Evolutionary conservation across 768 basidiomycete genomes (phyloP), one percentile per base, ranked within the genome.

Genomic region (Leccinum arenicola): DNA sequence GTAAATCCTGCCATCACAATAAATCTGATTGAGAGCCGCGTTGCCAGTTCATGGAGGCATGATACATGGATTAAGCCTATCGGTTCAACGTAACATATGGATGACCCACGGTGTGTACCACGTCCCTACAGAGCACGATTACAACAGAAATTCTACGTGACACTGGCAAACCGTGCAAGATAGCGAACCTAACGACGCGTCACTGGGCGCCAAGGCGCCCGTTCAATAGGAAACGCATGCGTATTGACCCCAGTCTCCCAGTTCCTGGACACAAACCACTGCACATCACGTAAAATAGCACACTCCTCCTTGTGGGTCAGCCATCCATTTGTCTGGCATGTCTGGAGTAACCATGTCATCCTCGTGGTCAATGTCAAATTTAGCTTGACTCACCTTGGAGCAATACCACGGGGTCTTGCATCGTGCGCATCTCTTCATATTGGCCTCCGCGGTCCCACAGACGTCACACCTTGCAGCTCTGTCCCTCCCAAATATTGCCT

Each of bases 381-480:
- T 33, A 27, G 27, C 33, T 50, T 9, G 45, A 64, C 70, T 60
- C 15, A 23, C 70, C 66, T 63, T 71, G 40, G 71, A 73, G 58
- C 70, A 72, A 55, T 72, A 72, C 66, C 68, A 66, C 23, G 66
- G 59, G 17, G 63, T 60, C 55, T 71, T 72, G 61, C 70, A 72
- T 33, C 62, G 65, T 55, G 63, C 66, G 55, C 70, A 72, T 40
- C 56, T 71, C 58, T 66, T 71, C 57, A 66, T 17, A 21, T 43
- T 55, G 11, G 25, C 50, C 12, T 67, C 69, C 15, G 9, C 51
- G 50, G 43, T 66, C 17, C 64, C 58, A 59, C 70, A 72, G 14
- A 23, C 57, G 29, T 68, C 70, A 35, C 70, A 72, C 54, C 45
- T 71, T 1, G 62, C 52, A 23, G 43, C 53, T 31, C 12, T 73